Evolutionary conservation across 306 rosid species (phyloP), one percentile per base, ranked within the genome.

Genomic region (Cotoneaster glaucophyllus): DNA sequence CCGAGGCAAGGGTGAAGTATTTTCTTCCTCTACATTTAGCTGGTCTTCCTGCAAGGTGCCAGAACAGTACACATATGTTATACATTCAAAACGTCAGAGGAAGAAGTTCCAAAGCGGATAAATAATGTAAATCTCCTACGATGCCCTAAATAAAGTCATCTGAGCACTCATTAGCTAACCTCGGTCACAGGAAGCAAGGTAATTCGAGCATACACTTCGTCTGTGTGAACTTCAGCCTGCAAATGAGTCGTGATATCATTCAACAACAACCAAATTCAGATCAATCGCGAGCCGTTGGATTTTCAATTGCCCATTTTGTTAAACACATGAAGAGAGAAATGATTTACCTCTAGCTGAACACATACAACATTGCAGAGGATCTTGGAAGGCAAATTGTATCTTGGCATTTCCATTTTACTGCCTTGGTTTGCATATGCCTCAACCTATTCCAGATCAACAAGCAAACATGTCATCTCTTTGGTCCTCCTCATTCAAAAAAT

Each of bases 141-240:
- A 6, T 28, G 31, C 8, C 62, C 5, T 14, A 22, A 65, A 50
- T 4, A 43, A 63, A 17, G 34, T 52, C 67, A 74, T 58, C 19
- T 57, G 17, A 69, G 78, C 70, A 64, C 17, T 72, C 44, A 71
- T 66, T 70, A 29, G 63, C 76, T 11, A 76, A 87, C 94, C 82
- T 77, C 58, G 26, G 61, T 37, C 74, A 64, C 69, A 6, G 97
- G 92, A 71, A 87, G 19, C 80, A 91, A 74, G 39, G 90, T 87
- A 70, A 87, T 43, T 70, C 86, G 85, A 41, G 93, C 88, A 56
- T 71, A 84, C 45, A 91, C 88, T 70, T 91, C 93, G 74, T 89
- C 91, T 2, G 88, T 80, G 74, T 76, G 70, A 67, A 63, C 73
- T 56, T 89, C 85, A 17, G 87, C 94, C 97, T 91, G 82, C 69